Evolutionary conservation across 352 stramenopile species (phyloP).

Genomic region (Pythium graminicola): DNA sequence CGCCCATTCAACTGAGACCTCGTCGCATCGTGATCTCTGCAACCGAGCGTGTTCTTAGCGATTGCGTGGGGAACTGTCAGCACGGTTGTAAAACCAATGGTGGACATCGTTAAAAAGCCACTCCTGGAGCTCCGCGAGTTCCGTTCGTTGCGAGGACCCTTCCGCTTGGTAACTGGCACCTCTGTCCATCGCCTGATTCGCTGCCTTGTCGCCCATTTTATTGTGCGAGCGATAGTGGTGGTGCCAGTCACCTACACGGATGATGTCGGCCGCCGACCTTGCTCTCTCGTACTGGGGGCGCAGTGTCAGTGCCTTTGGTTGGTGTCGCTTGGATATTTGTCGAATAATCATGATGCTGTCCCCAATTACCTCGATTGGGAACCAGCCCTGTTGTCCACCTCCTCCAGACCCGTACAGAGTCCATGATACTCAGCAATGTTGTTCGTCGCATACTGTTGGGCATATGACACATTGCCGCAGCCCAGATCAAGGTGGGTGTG

Average conservation of each 20-base stretch:
- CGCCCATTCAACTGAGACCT: too few relatives aligned
- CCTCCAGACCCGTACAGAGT: not conserved
- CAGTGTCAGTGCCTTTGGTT: not conserved
- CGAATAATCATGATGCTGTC: slow-evolving; percentile 14
- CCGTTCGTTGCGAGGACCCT: not conserved
- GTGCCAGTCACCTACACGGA: not conserved
- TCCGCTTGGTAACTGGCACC: not conserved
- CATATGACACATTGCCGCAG: not conserved
- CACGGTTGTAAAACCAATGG: not conserved
- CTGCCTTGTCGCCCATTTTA: slow-evolving; percentile 2
- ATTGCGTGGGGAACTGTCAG: not conserved
- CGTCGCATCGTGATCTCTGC: not conserved
- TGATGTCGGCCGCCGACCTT: not conserved
- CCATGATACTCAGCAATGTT: slow-evolving; percentile 6
- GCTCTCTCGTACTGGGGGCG: not conserved
- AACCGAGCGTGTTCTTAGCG: too few relatives aligned
- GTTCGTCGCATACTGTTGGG: slow-evolving; percentile 1
- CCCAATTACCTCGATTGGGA: not conserved
- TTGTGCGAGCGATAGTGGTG: slow-evolving; percentile 14
- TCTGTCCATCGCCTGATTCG: not conserved
- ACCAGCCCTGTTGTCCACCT: not conserved
- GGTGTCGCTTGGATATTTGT: not conserved
- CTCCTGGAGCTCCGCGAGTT: not conserved
- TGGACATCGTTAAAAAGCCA: not conserved
- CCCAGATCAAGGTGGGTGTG: not conserved